These are phyloP conservation scores for Solanum sparsipilum DNA, from an alignment of 257 asterid genomes.

Conservation along the genomic window DNA sequence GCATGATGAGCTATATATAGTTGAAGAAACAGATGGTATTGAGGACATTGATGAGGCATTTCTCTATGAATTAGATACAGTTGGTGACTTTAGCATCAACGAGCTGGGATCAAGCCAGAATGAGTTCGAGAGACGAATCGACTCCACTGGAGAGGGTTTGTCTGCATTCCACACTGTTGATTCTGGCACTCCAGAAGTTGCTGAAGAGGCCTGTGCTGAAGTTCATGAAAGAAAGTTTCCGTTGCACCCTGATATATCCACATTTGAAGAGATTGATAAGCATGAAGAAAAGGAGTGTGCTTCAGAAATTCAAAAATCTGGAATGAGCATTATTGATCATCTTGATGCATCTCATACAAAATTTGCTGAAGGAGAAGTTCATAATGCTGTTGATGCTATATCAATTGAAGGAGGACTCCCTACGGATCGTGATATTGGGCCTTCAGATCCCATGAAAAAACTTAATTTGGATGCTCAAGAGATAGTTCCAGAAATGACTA, in stretches of 20 bases:
- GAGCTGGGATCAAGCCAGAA: slow-evolving; percentile 19
- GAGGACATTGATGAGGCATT: slow-evolving; percentile 64
- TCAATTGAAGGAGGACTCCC: slow-evolving; percentile 7
- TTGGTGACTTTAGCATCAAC: slow-evolving; percentile 52
- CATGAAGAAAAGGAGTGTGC: slow-evolving; percentile 16
- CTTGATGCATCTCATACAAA: slow-evolving; percentile 17
- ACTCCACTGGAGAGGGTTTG: slow-evolving; percentile 17
- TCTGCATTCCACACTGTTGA: slow-evolving; percentile 12
- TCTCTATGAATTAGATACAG: slow-evolving; percentile 61
- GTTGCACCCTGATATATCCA: slow-evolving; percentile 7
- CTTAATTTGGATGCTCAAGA: slow-evolving; percentile 14
- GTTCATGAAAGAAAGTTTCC: slow-evolving; percentile 9
- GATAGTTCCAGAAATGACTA: slow-evolving; percentile 7
- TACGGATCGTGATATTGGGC: slow-evolving; percentile 3
- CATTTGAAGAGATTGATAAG: slow-evolving; percentile 11
- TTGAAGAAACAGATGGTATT: slow-evolving; percentile 50
- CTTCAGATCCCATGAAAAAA: not conserved
- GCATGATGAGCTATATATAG: slow-evolving; percentile 25
- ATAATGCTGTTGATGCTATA: slow-evolving; percentile 7
- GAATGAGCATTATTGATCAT: slow-evolving; percentile 12
- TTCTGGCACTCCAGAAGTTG: slow-evolving; percentile 5
- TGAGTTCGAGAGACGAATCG: slow-evolving; percentile 21
- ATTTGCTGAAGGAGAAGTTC: slow-evolving; percentile 15
- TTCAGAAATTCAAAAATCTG: slow-evolving; percentile 21
- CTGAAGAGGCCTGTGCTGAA: slow-evolving; percentile 9